Evolutionary conservation across 768 basidiomycete genomes (phyloP).

Genomic region (Pisolithus sp.): DNA sequence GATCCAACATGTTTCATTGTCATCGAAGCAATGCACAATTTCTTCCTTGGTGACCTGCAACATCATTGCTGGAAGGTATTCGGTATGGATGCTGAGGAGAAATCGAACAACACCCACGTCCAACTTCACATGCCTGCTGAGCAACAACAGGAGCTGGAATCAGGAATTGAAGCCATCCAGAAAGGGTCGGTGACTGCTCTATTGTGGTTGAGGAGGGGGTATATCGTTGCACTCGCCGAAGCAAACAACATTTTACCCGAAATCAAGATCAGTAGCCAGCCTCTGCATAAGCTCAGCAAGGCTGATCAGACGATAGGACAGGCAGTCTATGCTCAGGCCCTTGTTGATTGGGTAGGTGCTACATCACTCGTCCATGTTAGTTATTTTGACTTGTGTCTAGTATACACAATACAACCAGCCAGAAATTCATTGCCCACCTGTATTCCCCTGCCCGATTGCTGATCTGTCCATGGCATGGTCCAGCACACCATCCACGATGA

Average conservation of each 20-base stretch:
- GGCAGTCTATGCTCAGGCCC: too few species aligned
- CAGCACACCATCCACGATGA: neutral
- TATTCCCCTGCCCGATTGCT: neutral
- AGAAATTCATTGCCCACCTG: neutral
- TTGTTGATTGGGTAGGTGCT: too few species aligned
- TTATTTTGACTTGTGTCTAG: too few species aligned
- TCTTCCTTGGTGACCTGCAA: constrained; percentile 19
- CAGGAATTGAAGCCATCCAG: neutral
- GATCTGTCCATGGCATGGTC: constrained; percentile 2
- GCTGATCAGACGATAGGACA: too few species aligned
- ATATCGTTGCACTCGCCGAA: neutral
- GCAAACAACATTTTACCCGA: neutral
- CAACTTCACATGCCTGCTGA: neutral
- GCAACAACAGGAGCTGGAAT: neutral
- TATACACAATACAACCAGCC: neutral
- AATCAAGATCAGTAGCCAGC: too few species aligned
- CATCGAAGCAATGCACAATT: constrained; percentile 34
- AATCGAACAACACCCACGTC: neutral
- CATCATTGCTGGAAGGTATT: constrained; percentile 13
- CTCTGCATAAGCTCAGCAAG: too few species aligned
- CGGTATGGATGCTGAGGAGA: constrained; percentile 6
- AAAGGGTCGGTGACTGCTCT: neutral
- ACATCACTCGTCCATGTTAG: too few species aligned
- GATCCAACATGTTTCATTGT: constrained; percentile 22
- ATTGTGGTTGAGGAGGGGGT: neutral